These are phyloP conservation scores for Acanthochlamys bracteata DNA, from an alignment of 106 monocot species.

Conservation along the genomic window DNA sequence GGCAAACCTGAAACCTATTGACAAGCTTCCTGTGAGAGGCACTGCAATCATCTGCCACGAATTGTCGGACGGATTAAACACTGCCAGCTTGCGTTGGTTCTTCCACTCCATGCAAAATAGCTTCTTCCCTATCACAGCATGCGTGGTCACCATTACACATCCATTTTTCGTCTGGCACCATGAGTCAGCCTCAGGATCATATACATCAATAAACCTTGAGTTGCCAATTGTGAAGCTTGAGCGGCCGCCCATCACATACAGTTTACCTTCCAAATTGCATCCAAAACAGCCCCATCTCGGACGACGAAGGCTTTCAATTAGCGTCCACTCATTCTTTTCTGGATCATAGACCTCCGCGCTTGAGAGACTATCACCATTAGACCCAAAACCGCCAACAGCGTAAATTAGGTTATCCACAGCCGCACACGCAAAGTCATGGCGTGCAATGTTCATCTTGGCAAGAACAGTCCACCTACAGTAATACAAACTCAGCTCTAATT, in stretches of 20 bases:
- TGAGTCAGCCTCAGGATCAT: conserved; percentile 26
- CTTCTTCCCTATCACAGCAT: conserved; percentile 49
- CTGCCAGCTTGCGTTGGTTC: conserved; percentile 54
- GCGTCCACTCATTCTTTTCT: conserved; percentile 41
- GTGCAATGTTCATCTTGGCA: conserved; percentile 67
- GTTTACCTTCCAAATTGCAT: conserved; percentile 42
- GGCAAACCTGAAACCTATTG: conserved; percentile 48
- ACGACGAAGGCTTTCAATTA: conserved; percentile 51
- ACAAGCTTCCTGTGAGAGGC: conserved; percentile 51
- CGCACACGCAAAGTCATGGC: conserved; percentile 75
- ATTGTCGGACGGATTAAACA: conserved; percentile 42
- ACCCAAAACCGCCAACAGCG: conserved; percentile 59
- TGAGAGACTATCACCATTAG: conserved; percentile 54
- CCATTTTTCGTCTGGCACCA: conserved; percentile 77
- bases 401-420: conserved; percentile 55
- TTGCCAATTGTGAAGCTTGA: conserved; percentile 82
- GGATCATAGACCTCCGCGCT: conserved; percentile 67
- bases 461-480: conserved; percentile 55
- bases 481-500: background rate
- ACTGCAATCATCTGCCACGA: conserved; percentile 46
- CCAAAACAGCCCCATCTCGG: conserved; percentile 85
- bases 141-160: conserved; percentile 81
- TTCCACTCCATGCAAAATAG: conserved; percentile 92
- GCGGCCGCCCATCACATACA: conserved; percentile 78
- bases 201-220: conserved; percentile 54